These are phyloP conservation scores for Leersia perrieri DNA, from an alignment of 176 grass and related monocot genomes.

Conservation along the genomic window DNA sequence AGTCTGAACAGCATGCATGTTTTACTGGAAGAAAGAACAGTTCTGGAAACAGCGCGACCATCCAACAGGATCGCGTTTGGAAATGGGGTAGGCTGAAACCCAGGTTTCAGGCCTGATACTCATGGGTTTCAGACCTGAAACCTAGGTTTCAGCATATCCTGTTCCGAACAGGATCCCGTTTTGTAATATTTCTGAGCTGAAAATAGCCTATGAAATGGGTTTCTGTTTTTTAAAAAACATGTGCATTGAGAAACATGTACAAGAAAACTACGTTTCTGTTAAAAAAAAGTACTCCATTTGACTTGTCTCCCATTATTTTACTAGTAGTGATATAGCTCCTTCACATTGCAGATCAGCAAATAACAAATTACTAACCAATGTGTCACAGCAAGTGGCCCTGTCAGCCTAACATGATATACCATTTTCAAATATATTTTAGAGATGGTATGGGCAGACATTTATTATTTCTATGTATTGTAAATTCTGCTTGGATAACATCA, in stretches of 20 bases:
- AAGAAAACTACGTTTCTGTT: not conserved
- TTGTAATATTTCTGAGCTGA: too few species aligned
- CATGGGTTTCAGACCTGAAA: too few species aligned
- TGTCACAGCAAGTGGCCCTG: not conserved
- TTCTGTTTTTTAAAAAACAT: not conserved
- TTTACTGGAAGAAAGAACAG: not conserved
- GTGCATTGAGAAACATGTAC: not conserved
- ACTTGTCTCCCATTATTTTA: not conserved
- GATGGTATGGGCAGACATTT: not conserved
- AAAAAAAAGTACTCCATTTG: not conserved
- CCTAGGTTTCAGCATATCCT: too few species aligned
- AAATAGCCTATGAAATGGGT: not conserved
- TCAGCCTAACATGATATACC: not conserved
- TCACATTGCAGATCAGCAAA: too few species aligned
- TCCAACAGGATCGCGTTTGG: too few species aligned
- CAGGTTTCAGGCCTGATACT: too few species aligned
- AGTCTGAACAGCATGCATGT: not conserved
- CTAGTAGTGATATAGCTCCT: not conserved
- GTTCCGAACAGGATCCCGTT: too few species aligned
- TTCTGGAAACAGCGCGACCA: too few species aligned
- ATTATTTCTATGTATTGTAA: not conserved
- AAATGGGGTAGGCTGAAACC: too few species aligned
- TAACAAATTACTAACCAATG: not conserved
- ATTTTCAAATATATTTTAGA: constrained; percentile 3
- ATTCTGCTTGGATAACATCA: constrained; percentile 18